Evolutionary conservation across 2,329 filamentous ascomycete genomes (phyloP).

Genomic region (Paramyrothecium roridum): DNA sequence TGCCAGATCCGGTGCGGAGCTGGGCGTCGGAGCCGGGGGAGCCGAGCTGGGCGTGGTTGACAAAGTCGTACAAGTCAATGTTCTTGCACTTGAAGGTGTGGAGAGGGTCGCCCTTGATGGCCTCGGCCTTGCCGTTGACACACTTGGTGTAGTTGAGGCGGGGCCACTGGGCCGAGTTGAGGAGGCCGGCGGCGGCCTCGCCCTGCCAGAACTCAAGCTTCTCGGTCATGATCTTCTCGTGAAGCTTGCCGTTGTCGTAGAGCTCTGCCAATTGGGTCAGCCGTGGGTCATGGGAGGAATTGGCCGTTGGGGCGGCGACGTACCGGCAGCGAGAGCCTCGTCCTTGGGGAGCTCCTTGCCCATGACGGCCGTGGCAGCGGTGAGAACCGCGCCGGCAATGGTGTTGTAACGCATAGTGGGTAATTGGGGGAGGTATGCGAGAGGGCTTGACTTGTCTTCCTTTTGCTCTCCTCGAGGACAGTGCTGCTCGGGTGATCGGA

Average conservation of each 20-base stretch:
- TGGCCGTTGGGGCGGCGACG: too few relatives aligned
- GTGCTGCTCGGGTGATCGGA: background rate
- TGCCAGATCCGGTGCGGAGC: conserved; percentile 29
- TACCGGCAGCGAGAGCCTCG: conserved; percentile 1
- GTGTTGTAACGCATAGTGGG: conserved; percentile 3
- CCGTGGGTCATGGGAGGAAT: too few relatives aligned
- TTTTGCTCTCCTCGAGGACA: background rate
- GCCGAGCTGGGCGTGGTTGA: conserved; percentile 50
- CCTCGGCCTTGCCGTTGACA: conserved; percentile 38
- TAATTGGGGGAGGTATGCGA: background rate
- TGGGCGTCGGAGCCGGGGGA: conserved; percentile 21
- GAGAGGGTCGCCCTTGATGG: conserved; percentile 39
- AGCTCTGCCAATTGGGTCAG: conserved; percentile 1
- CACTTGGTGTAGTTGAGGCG: conserved; percentile 21
- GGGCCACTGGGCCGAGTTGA: conserved; percentile 1
- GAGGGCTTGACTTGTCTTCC: background rate
- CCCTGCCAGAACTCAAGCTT: conserved; percentile 1
- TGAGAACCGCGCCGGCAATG: conserved; percentile 1
- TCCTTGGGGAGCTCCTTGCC: conserved; percentile 3
- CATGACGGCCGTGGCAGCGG: conserved; percentile 1
- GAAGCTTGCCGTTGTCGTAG: conserved; percentile 1
- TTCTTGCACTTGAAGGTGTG: conserved; percentile 48
- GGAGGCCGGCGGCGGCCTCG: background rate
- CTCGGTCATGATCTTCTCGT: conserved; percentile 2
- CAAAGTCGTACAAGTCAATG: conserved; percentile 50